These are phyloP conservation scores for Chrysosporium keratinophilum DNA, from an alignment of 2,329 filamentous ascomycete species.

Conservation along the genomic window DNA sequence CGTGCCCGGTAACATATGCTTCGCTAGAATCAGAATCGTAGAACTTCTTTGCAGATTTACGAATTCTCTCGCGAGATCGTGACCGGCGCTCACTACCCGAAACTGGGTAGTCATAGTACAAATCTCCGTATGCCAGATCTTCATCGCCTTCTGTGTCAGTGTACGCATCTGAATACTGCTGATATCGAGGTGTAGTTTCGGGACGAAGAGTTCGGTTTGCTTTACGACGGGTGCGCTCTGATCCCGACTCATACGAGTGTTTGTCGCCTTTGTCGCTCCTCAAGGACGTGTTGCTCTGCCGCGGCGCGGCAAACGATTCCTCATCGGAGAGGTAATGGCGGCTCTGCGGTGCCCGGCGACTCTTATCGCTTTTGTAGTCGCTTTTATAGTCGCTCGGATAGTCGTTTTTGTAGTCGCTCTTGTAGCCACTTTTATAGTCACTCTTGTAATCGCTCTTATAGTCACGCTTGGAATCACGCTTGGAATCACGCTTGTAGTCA, in stretches of 20 bases:
- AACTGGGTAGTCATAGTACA: slow-evolving; percentile 12
- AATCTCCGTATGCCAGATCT: slow-evolving; percentile 31
- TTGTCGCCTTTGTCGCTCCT: not conserved
- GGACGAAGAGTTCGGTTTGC: slow-evolving; percentile 7
- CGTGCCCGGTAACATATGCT: slow-evolving; percentile 1
- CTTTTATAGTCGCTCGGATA: not conserved
- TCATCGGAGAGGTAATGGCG: slow-evolving; percentile 24
- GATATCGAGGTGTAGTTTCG: slow-evolving; percentile 1
- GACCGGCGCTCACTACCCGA: slow-evolving; percentile 6
- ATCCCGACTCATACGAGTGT: slow-evolving; percentile 19
- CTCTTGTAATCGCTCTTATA: not conserved
- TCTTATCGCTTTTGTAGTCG: slow-evolving; percentile 8
- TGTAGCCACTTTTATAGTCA: not conserved
- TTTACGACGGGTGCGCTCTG: slow-evolving; percentile 17
- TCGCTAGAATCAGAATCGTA: slow-evolving; percentile 13
- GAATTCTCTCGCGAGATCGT: slow-evolving; percentile 4
- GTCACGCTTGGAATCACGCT: not conserved
- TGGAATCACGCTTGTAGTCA: not conserved
- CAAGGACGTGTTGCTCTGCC: slow-evolving; percentile 5
- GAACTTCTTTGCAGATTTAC: slow-evolving; percentile 5
- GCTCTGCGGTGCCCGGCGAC: slow-evolving; percentile 13
- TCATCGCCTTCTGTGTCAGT: slow-evolving; percentile 24
- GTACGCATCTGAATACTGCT: slow-evolving; percentile 15
- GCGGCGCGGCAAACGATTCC: slow-evolving; percentile 12
- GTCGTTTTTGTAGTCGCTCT: not conserved